These are phyloP conservation scores for Euphorbia pulcherrima DNA, from an alignment of 345 rosid genomes.

Conservation along the genomic window DNA sequence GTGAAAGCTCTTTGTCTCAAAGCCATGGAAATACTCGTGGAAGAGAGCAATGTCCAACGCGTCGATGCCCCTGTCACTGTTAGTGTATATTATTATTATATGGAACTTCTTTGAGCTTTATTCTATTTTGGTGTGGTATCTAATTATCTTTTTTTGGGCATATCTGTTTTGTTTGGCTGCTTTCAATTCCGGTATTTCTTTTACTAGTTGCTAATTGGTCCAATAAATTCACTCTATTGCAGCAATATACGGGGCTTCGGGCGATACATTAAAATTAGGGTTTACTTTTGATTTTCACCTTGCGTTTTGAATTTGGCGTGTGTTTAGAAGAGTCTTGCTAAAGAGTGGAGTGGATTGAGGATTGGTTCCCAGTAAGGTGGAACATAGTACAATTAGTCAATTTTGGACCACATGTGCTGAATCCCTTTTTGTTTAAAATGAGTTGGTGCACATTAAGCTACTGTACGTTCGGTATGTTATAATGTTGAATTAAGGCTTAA, in stretches of 20 bases:
- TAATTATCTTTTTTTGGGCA: no score
- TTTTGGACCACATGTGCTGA: neutral
- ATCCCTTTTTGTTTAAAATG: neutral
- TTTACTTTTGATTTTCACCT: neutral
- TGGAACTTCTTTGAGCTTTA: neutral
- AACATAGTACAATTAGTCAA: neutral
- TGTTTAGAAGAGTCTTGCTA: neutral
- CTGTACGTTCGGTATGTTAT: neutral
- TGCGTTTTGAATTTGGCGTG: neutral
- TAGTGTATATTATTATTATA: neutral
- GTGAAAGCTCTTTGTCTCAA: conserved; percentile 93
- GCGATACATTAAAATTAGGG: neutral
- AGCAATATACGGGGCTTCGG: neutral
- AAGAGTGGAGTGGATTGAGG: neutral
- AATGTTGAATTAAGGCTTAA: neutral
- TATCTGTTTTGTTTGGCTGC: neutral
- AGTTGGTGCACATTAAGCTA: neutral
- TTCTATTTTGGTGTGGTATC: neutral
- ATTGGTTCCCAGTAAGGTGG: neutral
- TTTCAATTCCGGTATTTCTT: neutral
- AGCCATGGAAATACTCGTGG: conserved; percentile 94
- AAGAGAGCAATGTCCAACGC: conserved; percentile 95
- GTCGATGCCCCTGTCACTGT: conserved; percentile 98
- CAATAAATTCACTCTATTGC: neutral
- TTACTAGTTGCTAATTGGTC: neutral